A percentile compares a stretch with the other conserved stretches of the same genome.
Evolutionary conservation across 345 rosid species (phyloP).

Genomic region (Hevea brasiliensis): DNA sequence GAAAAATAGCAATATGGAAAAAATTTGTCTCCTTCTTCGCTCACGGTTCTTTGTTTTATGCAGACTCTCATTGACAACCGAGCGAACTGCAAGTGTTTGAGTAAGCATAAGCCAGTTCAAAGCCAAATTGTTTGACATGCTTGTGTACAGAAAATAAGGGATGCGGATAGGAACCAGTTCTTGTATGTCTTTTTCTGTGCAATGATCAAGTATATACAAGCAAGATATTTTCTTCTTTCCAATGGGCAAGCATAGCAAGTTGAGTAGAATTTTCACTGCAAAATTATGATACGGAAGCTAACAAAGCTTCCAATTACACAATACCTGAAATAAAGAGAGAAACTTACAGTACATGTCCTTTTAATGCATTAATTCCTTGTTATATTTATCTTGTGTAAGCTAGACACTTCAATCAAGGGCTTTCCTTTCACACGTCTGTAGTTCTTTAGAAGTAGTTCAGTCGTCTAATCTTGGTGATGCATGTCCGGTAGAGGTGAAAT

Average conservation of each 20-base stretch:
- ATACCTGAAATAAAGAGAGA: constrained; percentile 32
- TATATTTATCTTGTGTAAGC: not conserved
- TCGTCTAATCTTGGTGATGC: not conserved
- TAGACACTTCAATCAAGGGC: not conserved
- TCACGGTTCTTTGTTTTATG: constrained; percentile 7
- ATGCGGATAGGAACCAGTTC: constrained; percentile 21
- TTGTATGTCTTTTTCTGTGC: constrained; percentile 1
- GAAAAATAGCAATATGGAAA: not conserved
- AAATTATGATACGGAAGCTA: constrained; percentile 24
- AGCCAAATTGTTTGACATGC: constrained; percentile 35
- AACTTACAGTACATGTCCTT: constrained; percentile 27
- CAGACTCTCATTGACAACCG: constrained; percentile 59
- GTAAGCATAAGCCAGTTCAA: constrained; percentile 33
- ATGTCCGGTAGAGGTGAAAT: too few relatives aligned
- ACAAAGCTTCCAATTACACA: constrained; percentile 15
- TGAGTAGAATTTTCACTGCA: constrained; percentile 20
- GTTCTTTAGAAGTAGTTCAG: not conserved
- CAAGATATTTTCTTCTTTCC: not conserved
- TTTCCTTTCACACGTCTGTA: too few relatives aligned
- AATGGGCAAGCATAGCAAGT: not conserved
- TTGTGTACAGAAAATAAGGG: constrained; percentile 19
- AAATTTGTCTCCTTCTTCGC: not conserved
- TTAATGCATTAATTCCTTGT: constrained; percentile 17
- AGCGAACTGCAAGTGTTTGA: constrained; percentile 63
- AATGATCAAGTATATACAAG: not conserved